These are phyloP conservation scores for Trypanosomatidae sp. DNA, from an alignment of 208 protist species.

Conservation along the genomic window DNA sequence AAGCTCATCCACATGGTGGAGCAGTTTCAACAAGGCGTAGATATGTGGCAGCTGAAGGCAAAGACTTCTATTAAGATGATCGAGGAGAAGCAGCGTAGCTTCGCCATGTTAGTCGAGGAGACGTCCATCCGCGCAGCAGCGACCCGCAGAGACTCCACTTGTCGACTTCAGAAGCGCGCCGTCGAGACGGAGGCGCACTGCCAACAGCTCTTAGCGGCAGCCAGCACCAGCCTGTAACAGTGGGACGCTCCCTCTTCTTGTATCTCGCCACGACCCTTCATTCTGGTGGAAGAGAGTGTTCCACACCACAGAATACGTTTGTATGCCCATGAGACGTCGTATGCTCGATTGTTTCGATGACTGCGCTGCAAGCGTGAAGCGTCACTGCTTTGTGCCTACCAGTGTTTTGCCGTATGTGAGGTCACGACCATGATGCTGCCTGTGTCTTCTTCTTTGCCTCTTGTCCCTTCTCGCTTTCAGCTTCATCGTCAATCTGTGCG, in stretches of 20 bases:
- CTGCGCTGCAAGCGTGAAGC: not conserved
- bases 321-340: not conserved
- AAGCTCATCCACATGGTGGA: conserved; percentile 60
- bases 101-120: conserved; percentile 64
- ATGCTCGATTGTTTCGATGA: not conserved
- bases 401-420: not conserved
- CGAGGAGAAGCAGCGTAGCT: conserved; percentile 71
- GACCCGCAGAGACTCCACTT: conserved; percentile 44
- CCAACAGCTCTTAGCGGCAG: conserved; percentile 23
- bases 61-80: conserved; percentile 66
- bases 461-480: not conserved
- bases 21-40: conserved; percentile 71
- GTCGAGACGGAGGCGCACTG: conserved; percentile 46
- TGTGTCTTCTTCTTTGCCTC: not conserved
- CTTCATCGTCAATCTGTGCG: not conserved
- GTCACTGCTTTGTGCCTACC: not conserved
- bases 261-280: not conserved
- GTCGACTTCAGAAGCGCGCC: conserved; percentile 47
- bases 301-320: not conserved
- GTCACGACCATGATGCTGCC: not conserved
- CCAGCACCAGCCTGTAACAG: conserved; percentile 15
- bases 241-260: conserved; percentile 1
- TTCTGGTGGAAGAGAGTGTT: not conserved
- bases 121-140: conserved; percentile 44
- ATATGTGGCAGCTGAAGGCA: conserved; percentile 81